Evolutionary conservation across 2,329 filamentous ascomycete species (phyloP).

Genomic region (Claviceps maximensis): DNA sequence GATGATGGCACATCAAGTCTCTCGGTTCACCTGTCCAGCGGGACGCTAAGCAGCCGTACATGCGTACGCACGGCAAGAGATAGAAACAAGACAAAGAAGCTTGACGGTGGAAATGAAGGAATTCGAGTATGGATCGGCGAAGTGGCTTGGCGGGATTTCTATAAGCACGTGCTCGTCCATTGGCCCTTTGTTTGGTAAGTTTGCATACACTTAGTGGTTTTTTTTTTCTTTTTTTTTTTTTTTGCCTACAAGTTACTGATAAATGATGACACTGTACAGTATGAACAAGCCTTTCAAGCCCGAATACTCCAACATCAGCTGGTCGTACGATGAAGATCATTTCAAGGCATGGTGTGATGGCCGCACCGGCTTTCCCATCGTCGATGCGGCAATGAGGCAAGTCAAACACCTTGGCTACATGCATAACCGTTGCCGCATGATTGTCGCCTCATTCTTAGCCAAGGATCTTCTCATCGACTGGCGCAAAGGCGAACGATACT

Average conservation of each 20-base stretch:
- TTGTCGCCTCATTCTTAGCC: constrained; percentile 64
- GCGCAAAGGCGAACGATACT: constrained; percentile 68
- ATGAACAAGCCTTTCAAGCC: constrained; percentile 60
- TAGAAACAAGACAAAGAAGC: constrained; percentile 47
- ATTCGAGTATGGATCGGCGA: constrained; percentile 68
- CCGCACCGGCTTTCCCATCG: constrained; percentile 66
- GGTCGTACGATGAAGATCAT: constrained; percentile 59
- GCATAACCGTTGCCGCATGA: constrained; percentile 80
- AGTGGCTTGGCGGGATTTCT: constrained; percentile 79
- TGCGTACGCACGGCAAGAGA: constrained; percentile 51
- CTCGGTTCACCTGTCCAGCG: constrained; percentile 58
- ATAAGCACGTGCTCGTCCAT: constrained; percentile 69
- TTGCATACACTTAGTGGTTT: background rate
- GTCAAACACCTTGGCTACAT: constrained; percentile 56
- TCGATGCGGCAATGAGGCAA: constrained; percentile 80
- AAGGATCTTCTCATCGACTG: constrained; percentile 77
- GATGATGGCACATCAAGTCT: constrained; percentile 51
- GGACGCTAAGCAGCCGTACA: constrained; percentile 55
- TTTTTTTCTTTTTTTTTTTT: no score
- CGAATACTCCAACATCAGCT: constrained; percentile 68
- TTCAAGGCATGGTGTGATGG: constrained; percentile 67
- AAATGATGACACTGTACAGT: constrained; percentile 8
- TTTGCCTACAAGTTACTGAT: background rate
- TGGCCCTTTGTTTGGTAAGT: constrained; percentile 71
- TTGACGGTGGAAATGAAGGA: constrained; percentile 53